Conservation (phyloP, 2,329 filamentous ascomycete genomes). For the Sarocladium oryzae region DNA sequence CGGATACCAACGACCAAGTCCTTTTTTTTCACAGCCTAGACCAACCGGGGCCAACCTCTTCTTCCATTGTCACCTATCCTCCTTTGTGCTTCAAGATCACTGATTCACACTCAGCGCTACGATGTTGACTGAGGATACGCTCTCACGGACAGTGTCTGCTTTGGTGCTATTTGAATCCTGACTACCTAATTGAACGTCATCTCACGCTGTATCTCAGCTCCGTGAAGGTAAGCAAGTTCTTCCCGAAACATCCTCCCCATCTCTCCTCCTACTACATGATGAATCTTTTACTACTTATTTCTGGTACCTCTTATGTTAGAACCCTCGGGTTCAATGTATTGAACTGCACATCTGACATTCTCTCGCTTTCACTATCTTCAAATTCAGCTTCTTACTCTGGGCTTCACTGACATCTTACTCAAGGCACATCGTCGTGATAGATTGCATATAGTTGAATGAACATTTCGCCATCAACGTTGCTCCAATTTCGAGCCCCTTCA, state of each 20-base stretch:
- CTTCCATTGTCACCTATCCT: too few species aligned
- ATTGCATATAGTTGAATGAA: neutral
- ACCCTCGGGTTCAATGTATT: conserved; percentile 64
- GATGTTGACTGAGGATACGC: too few species aligned
- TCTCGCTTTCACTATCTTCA: neutral
- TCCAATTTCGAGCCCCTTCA: neutral
- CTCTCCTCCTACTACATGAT: conserved; percentile 55
- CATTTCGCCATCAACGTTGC: conserved; percentile 2
- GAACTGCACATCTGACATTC: conserved; percentile 73
- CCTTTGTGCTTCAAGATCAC: too few species aligned
- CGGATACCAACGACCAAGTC: neutral
- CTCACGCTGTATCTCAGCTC: too few species aligned
- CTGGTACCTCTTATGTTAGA: conserved; percentile 99
- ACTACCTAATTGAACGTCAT: too few species aligned
- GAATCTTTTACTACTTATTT: conserved; percentile 64
- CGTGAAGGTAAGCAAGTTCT: neutral
- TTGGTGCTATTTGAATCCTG: too few species aligned
- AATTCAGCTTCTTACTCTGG: neutral
- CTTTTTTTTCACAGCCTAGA: conserved; percentile 10
- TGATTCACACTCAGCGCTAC: too few species aligned
- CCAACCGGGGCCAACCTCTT: too few species aligned
- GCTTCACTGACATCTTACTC: neutral
- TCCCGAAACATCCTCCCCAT: conserved; percentile 6
- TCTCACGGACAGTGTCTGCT: too few species aligned
- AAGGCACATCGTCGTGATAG: neutral